Base-by-base conservation (phyloP, 805 yeast species). In the Ogataea pignaliae region DNA sequence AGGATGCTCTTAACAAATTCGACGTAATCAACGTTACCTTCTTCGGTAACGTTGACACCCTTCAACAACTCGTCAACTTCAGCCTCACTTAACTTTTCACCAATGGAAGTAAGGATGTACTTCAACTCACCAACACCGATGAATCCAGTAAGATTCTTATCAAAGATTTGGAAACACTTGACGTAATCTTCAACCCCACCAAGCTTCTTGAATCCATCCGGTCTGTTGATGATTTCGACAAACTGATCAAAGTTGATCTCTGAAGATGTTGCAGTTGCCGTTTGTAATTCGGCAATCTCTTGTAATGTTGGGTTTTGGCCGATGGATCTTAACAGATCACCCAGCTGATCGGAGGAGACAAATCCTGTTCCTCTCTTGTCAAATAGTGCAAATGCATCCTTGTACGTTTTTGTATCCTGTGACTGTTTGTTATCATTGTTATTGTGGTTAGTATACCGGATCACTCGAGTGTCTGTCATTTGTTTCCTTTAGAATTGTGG, bases 221-320 rank as follows among this genome's bases (percentile, higher is more conserved):
- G 95, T 68, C 96, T 81, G 66, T 83, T 82, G 54, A 87, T 81
- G 57, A 88, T 75, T 63, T 78, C 77, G 46, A 82, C 79, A 66
- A 85, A 88, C 13, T 88, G 79, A 46, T 83, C 90, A 53, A 82
- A 88, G 58, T 84, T 88, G 53, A 88, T 71, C 50, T 76, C 83
- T 9, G 52, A 39, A 14, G 7, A 5, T 21, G 41, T 34, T 31
- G 49, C 50, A 28, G 48, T 47, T 3, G 54, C 18, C 41, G 65
- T 65, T 61, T 78, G 79, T 41, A 83, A 66, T 45, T 79, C 81
- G 28, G 78, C 70, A 50, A 89, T 85, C 68, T 89, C 96, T 17
- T 90, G 85, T 58, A 88, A 77, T 3, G 99, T 90, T 51, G 99
- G 99, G 72, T 93, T 93, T 72, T 91, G 98, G 34, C 99, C 99